Evolutionary conservation across 495 filamentous ascomycete genomes (phyloP).

Genomic region (Astrocystis sublimbata): DNA sequence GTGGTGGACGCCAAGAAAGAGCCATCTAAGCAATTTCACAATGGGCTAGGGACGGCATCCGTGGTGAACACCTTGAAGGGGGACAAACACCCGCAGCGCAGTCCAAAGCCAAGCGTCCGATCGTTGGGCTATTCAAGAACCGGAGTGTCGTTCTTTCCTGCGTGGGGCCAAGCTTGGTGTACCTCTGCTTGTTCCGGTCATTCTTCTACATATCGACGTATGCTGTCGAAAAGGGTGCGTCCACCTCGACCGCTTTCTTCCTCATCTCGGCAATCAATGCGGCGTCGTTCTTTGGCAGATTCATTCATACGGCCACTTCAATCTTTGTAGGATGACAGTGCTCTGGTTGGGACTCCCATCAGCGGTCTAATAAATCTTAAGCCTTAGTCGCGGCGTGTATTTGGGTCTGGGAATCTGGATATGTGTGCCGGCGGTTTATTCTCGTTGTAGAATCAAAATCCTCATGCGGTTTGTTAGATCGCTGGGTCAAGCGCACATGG

Average conservation of each 20-base stretch:
- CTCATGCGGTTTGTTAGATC: background rate
- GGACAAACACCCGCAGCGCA: background rate
- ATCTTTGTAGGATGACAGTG: constrained; percentile 34
- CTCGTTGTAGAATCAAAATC: background rate
- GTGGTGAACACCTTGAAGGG: background rate
- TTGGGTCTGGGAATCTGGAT: constrained; percentile 29
- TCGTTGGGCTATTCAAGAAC: constrained; percentile 22
- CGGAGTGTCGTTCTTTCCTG: constrained; percentile 19
- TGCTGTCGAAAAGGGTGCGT: constrained; percentile 40
- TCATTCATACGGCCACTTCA: constrained; percentile 51
- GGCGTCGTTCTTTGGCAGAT: constrained; percentile 52
- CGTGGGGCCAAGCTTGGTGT: constrained; percentile 33
- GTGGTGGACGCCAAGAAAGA: constrained; percentile 33
- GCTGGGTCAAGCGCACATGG: too few relatives aligned
- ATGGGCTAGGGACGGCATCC: constrained; percentile 8
- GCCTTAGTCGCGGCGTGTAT: constrained; percentile 34
- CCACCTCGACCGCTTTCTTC: constrained; percentile 50
- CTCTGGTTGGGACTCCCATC: constrained; percentile 48
- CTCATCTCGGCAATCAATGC: constrained; percentile 48
- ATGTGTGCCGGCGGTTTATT: constrained; percentile 22
- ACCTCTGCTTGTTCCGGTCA: constrained; percentile 54
- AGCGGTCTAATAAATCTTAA: constrained; percentile 48
- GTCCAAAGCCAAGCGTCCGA: background rate
- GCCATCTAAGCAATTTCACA: constrained; percentile 25
- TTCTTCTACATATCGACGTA: constrained; percentile 56